These are phyloP conservation scores for Tanacetum coccineum DNA, from an alignment of 129 eudicot species.

Conservation along the genomic window DNA sequence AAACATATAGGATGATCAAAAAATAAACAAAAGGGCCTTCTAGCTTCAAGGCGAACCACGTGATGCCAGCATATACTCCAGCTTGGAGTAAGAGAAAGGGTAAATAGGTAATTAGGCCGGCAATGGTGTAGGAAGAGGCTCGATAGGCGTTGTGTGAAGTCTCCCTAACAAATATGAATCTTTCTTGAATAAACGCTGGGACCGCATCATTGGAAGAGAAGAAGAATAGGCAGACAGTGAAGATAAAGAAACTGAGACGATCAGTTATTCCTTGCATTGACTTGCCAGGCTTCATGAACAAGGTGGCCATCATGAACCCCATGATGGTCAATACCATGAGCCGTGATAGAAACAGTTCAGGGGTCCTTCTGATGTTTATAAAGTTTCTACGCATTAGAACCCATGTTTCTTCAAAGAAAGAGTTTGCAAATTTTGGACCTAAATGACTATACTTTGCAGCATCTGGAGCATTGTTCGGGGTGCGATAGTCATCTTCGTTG, in stretches of 20 bases:
- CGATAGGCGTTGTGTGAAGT: conserved; percentile 80
- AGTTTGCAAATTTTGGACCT: conserved; percentile 61
- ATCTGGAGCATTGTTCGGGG: conserved; percentile 46
- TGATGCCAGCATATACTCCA: conserved; percentile 50
- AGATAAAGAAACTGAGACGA: conserved; percentile 78
- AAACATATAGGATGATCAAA: conserved; percentile 52
- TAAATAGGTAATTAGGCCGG: conserved; percentile 65
- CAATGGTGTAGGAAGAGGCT: conserved; percentile 73
- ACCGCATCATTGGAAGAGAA: conserved; percentile 86
- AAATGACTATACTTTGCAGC: conserved; percentile 30
- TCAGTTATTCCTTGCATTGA: conserved; percentile 60
- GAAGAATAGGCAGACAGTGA: conserved; percentile 74
- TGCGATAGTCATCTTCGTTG: conserved; percentile 66
- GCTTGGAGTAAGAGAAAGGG: conserved; percentile 73
- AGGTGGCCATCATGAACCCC: conserved; percentile 91
- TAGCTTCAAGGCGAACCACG: conserved; percentile 61
- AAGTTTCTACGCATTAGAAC: conserved; percentile 73
- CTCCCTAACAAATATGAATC: conserved; percentile 75
- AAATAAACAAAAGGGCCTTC: conserved; percentile 58
- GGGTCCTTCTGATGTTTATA: conserved; percentile 63
- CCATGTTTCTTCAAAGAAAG: conserved; percentile 63
- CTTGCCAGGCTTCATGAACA: conserved; percentile 47
- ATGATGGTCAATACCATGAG: conserved; percentile 62
- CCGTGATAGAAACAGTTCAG: conserved; percentile 74
- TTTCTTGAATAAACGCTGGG: conserved; percentile 81